Evolutionary conservation across 2,329 filamentous ascomycete species (phyloP), one percentile per base, ranked within the genome.

Genomic region (Neurospora sp.): DNA sequence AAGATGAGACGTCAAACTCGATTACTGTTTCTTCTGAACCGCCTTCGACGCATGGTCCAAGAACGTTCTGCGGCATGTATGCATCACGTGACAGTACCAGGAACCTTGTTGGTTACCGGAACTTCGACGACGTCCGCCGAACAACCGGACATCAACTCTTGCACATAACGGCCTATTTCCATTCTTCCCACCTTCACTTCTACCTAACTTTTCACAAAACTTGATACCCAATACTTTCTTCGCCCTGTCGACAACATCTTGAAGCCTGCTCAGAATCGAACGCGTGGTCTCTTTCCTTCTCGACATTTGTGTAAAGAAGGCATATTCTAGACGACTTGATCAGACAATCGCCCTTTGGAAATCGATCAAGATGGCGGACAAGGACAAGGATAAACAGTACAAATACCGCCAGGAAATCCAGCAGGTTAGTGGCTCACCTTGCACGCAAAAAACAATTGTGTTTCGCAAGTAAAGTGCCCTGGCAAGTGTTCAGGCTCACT

Each of bases 371-470:
- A 94, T 93, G 91, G 86, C 89, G 75, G 92, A 96, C 81, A 88
- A 87, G 75, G 87, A 87, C 86, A 79, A 87, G 87, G 76, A 89
- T 87, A 80, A 87, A 78, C 81, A 84, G 72, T 87, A 86, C 77
- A 98, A 97, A 81, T 99, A 98, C 81, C 89, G 94, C 80, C 93
- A 96, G 83, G 96, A 99, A 86, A 99, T 99, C 82, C 96, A 97
- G 82, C 95, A 96, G 91, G 92, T 94, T 36, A 62, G 52, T 62
- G 28, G 33, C 15, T 33, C 52, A 17, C 52, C 15, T 62, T 17
- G 15, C 6, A 4, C 52, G 52, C 52, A 62, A 62, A 62, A 17
- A 6, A 28, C 6, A 17, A 17, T 62, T 6, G 23, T 62, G 6
- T 62, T 62, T 62, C 15, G 23, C 52, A 8, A 15, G 15, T 23